phyloP scores from a whole-genome alignment of 306 rosid genomes.

The Datisca glomerata region DNA sequence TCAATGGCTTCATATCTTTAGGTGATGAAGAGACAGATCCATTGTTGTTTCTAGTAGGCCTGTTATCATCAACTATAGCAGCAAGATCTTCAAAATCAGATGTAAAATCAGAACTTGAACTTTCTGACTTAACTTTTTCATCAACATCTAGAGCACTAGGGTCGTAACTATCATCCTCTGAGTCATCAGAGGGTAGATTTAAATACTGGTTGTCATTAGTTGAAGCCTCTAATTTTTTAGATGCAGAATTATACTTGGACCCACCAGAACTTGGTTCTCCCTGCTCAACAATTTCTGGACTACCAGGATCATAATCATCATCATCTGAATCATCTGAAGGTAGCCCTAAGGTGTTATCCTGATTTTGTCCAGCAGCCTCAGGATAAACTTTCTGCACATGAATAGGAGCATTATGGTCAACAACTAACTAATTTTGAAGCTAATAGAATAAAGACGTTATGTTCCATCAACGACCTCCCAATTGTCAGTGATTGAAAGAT shows the following conservation, averaged over 20 bases:
- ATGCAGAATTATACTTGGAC: constrained; percentile 68
- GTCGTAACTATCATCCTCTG: constrained; percentile 73
- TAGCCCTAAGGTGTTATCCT: constrained; percentile 44
- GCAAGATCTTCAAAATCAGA: constrained; percentile 95
- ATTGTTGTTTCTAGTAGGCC: constrained; percentile 23
- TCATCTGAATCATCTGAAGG: constrained; percentile 93
- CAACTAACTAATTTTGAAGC: constrained; percentile 1
- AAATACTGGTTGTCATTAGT: constrained; percentile 38
- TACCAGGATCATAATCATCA: constrained; percentile 75
- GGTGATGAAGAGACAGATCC: constrained; percentile 16
- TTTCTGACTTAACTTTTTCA: constrained; percentile 27
- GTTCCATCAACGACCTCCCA: constrained; percentile 71
- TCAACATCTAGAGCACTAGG: constrained; percentile 42
- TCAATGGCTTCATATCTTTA: constrained; percentile 11
- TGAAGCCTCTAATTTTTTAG: constrained; percentile 56
- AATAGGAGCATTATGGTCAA: constrained; percentile 14
- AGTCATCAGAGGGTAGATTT: constrained; percentile 85
- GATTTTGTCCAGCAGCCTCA: constrained; percentile 63
- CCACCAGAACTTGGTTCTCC: constrained; percentile 58
- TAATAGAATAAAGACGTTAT: constrained; percentile 1
- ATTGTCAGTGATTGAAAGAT: constrained; percentile 44
- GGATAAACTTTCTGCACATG: constrained; percentile 80
- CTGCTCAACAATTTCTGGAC: constrained; percentile 40
- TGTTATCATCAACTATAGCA: constrained; percentile 30
- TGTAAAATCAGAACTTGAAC: constrained; percentile 85